phyloP scores from a whole-genome alignment of 805 yeast species.

The Isabelozyma heimii region DNA sequence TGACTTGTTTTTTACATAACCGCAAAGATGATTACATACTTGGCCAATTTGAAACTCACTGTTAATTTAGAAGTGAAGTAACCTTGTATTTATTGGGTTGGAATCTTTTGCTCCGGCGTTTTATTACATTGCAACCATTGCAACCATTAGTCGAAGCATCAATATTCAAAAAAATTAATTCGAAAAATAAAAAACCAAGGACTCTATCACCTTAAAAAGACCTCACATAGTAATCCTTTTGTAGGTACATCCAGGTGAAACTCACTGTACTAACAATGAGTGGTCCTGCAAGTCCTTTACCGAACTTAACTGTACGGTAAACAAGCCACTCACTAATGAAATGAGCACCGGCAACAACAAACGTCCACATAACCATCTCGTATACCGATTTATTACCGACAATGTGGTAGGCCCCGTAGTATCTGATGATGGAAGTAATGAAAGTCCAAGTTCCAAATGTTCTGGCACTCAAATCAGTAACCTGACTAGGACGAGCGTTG shows the following conservation, averaged over 20 bases:
- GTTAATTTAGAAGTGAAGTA: too few species aligned
- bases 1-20: too few species aligned
- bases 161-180: too few species aligned
- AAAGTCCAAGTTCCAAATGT: conserved; percentile 99
- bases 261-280: conserved; percentile 70
- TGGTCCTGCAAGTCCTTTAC: conserved; percentile 89
- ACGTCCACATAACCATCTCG: conserved; percentile 76
- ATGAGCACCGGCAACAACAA: conserved; percentile 78
- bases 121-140: too few species aligned
- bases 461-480: conserved; percentile 72
- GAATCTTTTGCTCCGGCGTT: too few species aligned
- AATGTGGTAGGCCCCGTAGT: conserved; percentile 77
- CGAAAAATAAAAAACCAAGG: background rate
- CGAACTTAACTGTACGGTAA: conserved; percentile 76
- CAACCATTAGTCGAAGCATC: too few species aligned
- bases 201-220: background rate
- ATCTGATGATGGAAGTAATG: conserved; percentile 77
- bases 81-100: too few species aligned
- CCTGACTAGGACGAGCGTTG: conserved; percentile 26
- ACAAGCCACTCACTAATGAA: conserved; percentile 80
- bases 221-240: conserved; percentile 57
- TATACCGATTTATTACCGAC: conserved; percentile 67
- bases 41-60: too few species aligned
- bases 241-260: conserved; percentile 75
- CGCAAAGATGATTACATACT: too few species aligned